These are phyloP conservation scores for Talaromyces trachyspermus DNA, from an alignment of 495 filamentous ascomycete species.

Conservation along the genomic window DNA sequence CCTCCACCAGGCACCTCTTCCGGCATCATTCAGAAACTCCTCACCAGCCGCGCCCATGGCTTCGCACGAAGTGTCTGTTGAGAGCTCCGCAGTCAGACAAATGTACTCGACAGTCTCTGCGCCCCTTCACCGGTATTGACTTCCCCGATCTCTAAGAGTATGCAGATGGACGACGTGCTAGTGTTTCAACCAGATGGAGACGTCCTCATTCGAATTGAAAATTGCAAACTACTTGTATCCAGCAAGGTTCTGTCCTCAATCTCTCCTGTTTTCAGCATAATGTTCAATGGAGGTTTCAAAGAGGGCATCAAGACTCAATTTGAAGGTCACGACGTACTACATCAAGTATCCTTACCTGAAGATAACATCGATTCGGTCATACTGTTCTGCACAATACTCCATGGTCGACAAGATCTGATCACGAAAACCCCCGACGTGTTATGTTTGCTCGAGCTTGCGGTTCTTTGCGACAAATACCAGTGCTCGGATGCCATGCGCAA, in stretches of 20 bases:
- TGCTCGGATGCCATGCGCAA: not conserved
- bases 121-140: too few relatives aligned
- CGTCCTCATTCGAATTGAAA: not conserved
- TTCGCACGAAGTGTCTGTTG: too few relatives aligned
- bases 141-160: not conserved
- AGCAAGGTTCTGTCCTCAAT: not conserved
- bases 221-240: not conserved
- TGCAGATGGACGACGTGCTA: not conserved
- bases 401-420: not conserved
- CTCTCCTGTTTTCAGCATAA: not conserved
- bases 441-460: not conserved
- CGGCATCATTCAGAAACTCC: too few relatives aligned
- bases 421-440: too few relatives aligned
- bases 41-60: too few relatives aligned
- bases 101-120: too few relatives aligned
- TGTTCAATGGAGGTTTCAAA: not conserved
- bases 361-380: not conserved
- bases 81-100: too few relatives aligned
- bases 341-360: not conserved
- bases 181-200: not conserved
- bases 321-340: not conserved
- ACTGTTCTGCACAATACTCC: not conserved
- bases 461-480: slow-evolving; percentile 4
- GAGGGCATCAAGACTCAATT: not conserved
- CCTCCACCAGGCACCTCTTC: too few relatives aligned